These are phyloP conservation scores for Mycena vulgaris DNA, from an alignment of 768 basidiomycete species.

Conservation along the genomic window DNA sequence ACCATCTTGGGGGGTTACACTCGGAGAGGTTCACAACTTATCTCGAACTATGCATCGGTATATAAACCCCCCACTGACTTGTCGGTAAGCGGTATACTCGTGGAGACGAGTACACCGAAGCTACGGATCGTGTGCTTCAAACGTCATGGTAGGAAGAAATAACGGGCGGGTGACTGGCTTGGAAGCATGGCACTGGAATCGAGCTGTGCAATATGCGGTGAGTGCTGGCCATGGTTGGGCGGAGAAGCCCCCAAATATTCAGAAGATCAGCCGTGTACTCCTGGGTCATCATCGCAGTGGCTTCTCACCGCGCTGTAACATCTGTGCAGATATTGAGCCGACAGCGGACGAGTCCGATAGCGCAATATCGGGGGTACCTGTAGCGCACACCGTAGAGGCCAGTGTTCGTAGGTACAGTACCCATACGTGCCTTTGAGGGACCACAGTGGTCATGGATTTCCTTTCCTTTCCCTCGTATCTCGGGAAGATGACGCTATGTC, in stretches of 20 bases:
- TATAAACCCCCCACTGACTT: conserved; percentile 16
- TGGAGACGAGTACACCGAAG: conserved; percentile 19
- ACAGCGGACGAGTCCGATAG: conserved; percentile 13
- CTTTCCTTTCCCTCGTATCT: conserved; percentile 12
- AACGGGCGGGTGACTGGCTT: conserved; percentile 9
- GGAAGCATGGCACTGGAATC: conserved; percentile 19
- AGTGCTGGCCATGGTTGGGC: conserved; percentile 3
- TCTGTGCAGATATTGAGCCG: conserved; percentile 18
- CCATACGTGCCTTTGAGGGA: conserved; percentile 13
- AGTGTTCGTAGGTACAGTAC: conserved; percentile 4
- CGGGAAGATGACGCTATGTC: conserved; percentile 3
- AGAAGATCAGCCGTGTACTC: conserved; percentile 15
- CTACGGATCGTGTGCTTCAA: conserved; percentile 20
- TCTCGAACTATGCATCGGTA: conserved; percentile 8
- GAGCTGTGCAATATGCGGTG: conserved; percentile 15
- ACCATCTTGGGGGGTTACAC: conserved; percentile 22
- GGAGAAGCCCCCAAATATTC: conserved; percentile 20
- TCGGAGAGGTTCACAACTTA: conserved; percentile 8
- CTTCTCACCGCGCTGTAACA: conserved; percentile 18
- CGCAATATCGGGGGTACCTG: conserved; percentile 14
- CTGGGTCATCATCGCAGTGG: conserved; percentile 7
- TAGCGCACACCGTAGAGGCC: conserved; percentile 15
- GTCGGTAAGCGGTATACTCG: conserved; percentile 10
- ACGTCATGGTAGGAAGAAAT: conserved; percentile 10
- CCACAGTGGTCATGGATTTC: conserved; percentile 8